Conservation (phyloP, 2,329 filamentous ascomycete genomes). For the Thyridium curvatum region DNA sequence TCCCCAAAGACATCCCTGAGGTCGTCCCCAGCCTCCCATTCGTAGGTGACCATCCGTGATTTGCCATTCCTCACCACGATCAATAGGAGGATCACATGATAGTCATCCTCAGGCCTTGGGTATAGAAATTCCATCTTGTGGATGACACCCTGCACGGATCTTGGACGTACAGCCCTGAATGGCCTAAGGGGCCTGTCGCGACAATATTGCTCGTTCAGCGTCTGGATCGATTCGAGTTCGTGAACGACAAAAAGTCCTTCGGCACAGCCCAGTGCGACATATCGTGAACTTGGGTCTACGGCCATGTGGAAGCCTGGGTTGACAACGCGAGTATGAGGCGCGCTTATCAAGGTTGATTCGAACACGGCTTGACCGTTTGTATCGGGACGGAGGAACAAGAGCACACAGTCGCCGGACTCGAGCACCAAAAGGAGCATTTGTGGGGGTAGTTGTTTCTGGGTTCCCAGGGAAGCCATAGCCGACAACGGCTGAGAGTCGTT, state of each 20-base stretch:
- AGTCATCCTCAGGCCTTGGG: conserved; percentile 57
- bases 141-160: conserved; percentile 63
- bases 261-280: conserved; percentile 64
- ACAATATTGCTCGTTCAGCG: conserved; percentile 43
- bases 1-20: conserved; percentile 37
- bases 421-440: conserved; percentile 76
- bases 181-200: conserved; percentile 44
- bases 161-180: conserved; percentile 40
- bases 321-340: conserved; percentile 50
- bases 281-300: conserved; percentile 69
- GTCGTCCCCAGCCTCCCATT: conserved; percentile 51
- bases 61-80: conserved; percentile 42
- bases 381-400: conserved; percentile 59
- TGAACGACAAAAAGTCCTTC: conserved; percentile 67
- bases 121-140: conserved; percentile 83
- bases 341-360: conserved; percentile 49
- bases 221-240: conserved; percentile 52
- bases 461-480: too few relatives aligned
- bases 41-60: conserved; percentile 50
- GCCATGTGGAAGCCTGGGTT: conserved; percentile 62
- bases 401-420: conserved; percentile 66
- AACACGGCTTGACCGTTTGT: conserved; percentile 49
- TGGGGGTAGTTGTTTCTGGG: conserved; percentile 49
- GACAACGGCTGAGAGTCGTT: conserved; percentile 11
- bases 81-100: conserved; percentile 72